Base-by-base conservation (phyloP, 2,329 filamentous ascomycete genomes). In the Aspergillus cejpii region DNA sequence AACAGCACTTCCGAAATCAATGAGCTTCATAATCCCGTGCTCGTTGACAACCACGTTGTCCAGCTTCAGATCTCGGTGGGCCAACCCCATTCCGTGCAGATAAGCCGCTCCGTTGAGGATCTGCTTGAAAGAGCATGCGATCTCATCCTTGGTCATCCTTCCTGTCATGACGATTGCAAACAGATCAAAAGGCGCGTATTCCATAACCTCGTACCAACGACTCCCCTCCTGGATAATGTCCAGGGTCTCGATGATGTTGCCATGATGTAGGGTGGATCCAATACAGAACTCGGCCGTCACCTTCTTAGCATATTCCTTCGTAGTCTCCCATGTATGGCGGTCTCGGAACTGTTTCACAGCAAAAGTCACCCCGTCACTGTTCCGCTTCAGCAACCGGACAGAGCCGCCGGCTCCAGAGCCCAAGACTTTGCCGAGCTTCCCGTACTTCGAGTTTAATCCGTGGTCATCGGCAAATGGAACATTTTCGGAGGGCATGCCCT, bases 121-220 rank as follows among this genome's bases (percentile, higher is more conserved):
- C 66, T 98, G 92, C 54, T 97, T 74, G 59, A 95, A 97, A 49
- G 84, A 84, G 67, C 92, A 98, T 3, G 83, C 83, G 48, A 97
- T 80, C 65, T 98, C 92, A 56, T 94, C 85, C 47, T 88, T 82
- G 31, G 81, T 80, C 92, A 98, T 98, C 69, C 89, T 94, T 27
- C 92, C 92, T 0, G 92, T 97, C 92, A 98, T 98, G 54, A 98
- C 92, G 53, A 94, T 95, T 10, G 92, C 92, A 64, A 98, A 98
- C 23, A 98, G 77, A 65, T 98, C 92, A 61, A 77, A 98, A 0
- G 92, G 92, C 8, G 90, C 92, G 61, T 94, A 98, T 63, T 98
- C 92, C 92, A 98, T 98, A 33, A 98, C 92, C 62, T 97, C 91
- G 60, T 89, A 98, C 88, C 92, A 98, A 53, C 85, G 89, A 40